phyloP scores from a whole-genome alignment of 2,329 filamentous ascomycete genomes.

The Cytospora schulzeri region DNA sequence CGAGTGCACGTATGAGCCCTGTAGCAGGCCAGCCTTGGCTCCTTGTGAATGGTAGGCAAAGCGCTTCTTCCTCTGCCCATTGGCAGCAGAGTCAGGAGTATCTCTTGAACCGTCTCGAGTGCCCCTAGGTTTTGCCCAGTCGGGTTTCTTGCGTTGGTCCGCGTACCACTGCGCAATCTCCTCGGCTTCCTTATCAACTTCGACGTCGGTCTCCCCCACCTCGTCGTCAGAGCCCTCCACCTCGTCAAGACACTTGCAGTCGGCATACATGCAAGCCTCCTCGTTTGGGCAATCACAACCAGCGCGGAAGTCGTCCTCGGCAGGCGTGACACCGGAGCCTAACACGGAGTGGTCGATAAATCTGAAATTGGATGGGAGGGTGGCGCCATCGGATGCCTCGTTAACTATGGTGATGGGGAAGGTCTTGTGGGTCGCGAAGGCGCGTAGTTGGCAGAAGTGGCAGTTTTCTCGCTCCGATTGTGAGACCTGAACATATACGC shows the following conservation, averaged over 20 bases:
- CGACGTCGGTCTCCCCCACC: constrained; percentile 50
- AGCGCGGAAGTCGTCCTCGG: constrained; percentile 62
- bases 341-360: constrained; percentile 69
- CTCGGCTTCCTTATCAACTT: constrained; percentile 41
- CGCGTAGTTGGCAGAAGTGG: constrained; percentile 63
- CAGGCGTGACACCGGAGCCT: constrained; percentile 59
- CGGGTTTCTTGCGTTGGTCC: constrained; percentile 24
- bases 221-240: constrained; percentile 58
- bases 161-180: constrained; percentile 21
- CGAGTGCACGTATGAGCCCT: constrained; percentile 54
- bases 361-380: constrained; percentile 63
- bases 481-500: constrained; percentile 3
- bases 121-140: constrained; percentile 18
- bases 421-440: constrained; percentile 50
- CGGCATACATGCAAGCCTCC: constrained; percentile 66
- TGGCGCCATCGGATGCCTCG: constrained; percentile 52
- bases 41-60: constrained; percentile 69
- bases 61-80: constrained; percentile 35
- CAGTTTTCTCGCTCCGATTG: constrained; percentile 40
- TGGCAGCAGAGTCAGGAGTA: constrained; percentile 4
- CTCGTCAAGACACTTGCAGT: constrained; percentile 67
- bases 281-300: constrained; percentile 69
- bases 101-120: constrained; percentile 17
- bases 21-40: constrained; percentile 52
- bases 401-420: constrained; percentile 68